A percentile compares a stretch with the other conserved stretches of the same genome.
Conservation (phyloP, 1,139 yeast genomes). For the Torulaspora globosa region DNA sequence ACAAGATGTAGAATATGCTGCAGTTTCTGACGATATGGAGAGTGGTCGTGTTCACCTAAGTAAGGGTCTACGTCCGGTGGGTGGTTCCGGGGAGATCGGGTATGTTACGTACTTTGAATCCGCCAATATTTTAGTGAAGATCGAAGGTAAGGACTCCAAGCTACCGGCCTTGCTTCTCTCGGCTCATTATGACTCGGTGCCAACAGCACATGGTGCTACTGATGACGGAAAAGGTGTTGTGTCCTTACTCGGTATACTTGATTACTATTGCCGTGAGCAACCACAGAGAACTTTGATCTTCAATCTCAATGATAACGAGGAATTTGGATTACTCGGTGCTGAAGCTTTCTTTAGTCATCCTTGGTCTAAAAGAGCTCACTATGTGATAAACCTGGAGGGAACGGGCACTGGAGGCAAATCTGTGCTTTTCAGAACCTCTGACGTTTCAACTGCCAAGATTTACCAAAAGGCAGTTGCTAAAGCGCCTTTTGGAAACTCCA, state of each 20-base stretch:
- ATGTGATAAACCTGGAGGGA: slow-evolving; percentile 86
- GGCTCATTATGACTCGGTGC: slow-evolving; percentile 89
- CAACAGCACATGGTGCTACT: slow-evolving; percentile 81
- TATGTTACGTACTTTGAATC: slow-evolving; percentile 70
- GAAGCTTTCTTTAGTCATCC: slow-evolving; percentile 68
- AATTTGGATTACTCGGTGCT: slow-evolving; percentile 85
- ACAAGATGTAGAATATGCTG: slow-evolving; percentile 17
- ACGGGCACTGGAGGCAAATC: slow-evolving; percentile 94
- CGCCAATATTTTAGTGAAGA: slow-evolving; percentile 67
- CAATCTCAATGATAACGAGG: slow-evolving; percentile 88
- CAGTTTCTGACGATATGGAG: slow-evolving; percentile 49
- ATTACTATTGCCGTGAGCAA: slow-evolving; percentile 43
- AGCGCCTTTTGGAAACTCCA: slow-evolving; percentile 71
- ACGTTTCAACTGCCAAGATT: slow-evolving; percentile 63
- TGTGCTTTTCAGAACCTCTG: slow-evolving; percentile 76
- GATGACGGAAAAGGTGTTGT: slow-evolving; percentile 96
- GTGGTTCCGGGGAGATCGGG: slow-evolving; percentile 39
- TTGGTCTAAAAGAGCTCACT: slow-evolving; percentile 61
- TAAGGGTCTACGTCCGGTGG: slow-evolving; percentile 46
- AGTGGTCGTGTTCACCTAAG: slow-evolving; percentile 48
- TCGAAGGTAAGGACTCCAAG: slow-evolving; percentile 55
- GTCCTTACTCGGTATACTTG: slow-evolving; percentile 66
- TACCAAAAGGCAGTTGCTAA: slow-evolving; percentile 43
- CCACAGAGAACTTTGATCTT: slow-evolving; percentile 72
- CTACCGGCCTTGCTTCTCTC: slow-evolving; percentile 69